Base-by-base conservation (phyloP, 2,329 filamentous ascomycete species). In the Pseudogymnoascus verrucosus region DNA sequence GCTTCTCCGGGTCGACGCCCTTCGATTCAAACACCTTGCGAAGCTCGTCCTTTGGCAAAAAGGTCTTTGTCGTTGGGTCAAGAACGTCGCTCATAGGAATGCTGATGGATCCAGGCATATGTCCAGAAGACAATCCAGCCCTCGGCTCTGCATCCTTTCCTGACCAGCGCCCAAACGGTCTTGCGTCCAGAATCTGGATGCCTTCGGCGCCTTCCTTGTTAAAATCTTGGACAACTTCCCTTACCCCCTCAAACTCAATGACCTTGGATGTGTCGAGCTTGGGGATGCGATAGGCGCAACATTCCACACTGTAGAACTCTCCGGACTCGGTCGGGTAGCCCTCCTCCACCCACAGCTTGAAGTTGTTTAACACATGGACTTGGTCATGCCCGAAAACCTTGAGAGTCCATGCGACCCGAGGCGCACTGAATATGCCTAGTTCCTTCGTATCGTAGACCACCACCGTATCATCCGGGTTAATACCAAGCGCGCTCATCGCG, bases 361-460 rank as follows among this genome's bases (percentile, higher is more conserved):
- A 99, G 78, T 99, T 99, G 79, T 99, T 96, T 63, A 99, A 78
- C 16, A 99, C 78, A 75, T 97, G 92, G 12, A 99, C 93, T 67
- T 86, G 88, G 51, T 86, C 80, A 74, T 99, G 95, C 1, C 95
- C 95, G 75, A 98, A 98, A 36, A 91, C 86, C 71, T 86, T 86
- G 68, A 99, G 80, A 1, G 93, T 99, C 95, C 95, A 99, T 64
- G 88, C 93, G 0, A 96, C 93, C 44, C 95, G 84, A 3, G 95
- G 95, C 1, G 93, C 95, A 70, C 90, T 95, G 78, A 99, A 96
- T 65, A 99, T 93, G 8, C 95, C 95, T 31, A 93, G 79, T 78
- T 98, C 93, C 67, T 91, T 88, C 28, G 87, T 89, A 74, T 99
- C 95, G 73, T 99, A 99, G 4, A 99, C 91, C 0, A 99, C 95